Evolutionary conservation across 139 green algal genomes (phyloP), one percentile per base, ranked within the genome.

Genomic region (Microglena sp.): DNA sequence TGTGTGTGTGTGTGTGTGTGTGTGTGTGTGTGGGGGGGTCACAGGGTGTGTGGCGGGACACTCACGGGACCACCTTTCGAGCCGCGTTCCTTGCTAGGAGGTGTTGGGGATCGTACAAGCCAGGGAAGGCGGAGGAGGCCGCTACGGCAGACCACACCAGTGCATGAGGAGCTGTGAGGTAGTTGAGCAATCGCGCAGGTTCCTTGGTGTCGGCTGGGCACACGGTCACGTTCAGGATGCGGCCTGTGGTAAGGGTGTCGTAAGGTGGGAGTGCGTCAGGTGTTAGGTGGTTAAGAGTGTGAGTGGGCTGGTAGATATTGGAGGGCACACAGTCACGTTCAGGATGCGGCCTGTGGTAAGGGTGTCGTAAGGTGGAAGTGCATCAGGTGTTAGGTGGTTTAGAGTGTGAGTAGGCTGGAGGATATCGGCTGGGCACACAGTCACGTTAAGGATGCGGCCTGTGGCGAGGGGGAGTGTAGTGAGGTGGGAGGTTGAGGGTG

Each of bases 371-470:
- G n/a, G n/a, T n/a, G n/a, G n/a, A n/a, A n/a, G n/a, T n/a, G n/a
- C n/a, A n/a, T n/a, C n/a, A n/a, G n/a, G n/a, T n/a, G n/a, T n/a
- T n/a, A n/a, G n/a, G n/a, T n/a, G n/a, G n/a, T n/a, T n/a, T n/a
- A n/a, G n/a, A n/a, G n/a, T n/a, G n/a, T n/a, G n/a, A n/a, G n/a
- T n/a, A n/a, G n/a, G n/a, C n/a, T n/a, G n/a, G n/a, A n/a, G n/a
- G n/a, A n/a, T n/a, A n/a, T n/a, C n/a, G n/a, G n/a, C n/a, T n/a
- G 91, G 79, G 33, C 67, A 87, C 11, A 97, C 86, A 4, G 79
- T 84, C 15, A 97, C 83, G 75, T 96, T 96, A n/a, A 97, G 87
- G 35, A 97, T 86, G 68, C 92, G 85, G n/a, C 93, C 91, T 83
- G 83, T 28, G 27, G 21, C 15, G 18, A 24, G 18, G 21, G n/a